Evolutionary conservation across 306 rosid genomes (phyloP).

Genomic region (Cotoneaster glaucophyllus): DNA sequence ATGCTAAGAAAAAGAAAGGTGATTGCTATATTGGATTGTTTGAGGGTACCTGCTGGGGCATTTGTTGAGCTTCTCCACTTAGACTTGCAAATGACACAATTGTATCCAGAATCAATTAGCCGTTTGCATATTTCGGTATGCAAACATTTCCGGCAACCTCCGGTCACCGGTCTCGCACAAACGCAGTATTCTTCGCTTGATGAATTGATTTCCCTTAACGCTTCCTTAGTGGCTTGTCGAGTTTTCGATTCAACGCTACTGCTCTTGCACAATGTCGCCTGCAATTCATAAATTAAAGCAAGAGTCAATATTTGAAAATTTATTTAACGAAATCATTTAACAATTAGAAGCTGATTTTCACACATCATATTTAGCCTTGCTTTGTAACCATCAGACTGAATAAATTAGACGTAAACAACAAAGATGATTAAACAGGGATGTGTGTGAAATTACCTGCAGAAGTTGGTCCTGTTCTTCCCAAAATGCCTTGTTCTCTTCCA

Average conservation of each 20-base stretch:
- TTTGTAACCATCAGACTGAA: too few relatives aligned
- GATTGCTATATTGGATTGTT: background rate
- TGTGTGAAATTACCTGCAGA: conserved; percentile 42
- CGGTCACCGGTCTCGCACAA: conserved; percentile 29
- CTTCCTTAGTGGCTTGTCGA: conserved; percentile 50
- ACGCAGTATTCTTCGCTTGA: conserved; percentile 26
- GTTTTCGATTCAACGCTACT: conserved; percentile 49
- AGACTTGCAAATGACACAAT: conserved; percentile 60
- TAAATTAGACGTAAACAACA: too few relatives aligned
- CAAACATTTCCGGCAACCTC: conserved; percentile 63
- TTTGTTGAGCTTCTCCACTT: conserved; percentile 54
- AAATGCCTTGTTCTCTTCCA: conserved; percentile 37
- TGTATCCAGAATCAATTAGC: conserved; percentile 42
- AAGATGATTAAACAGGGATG: background rate
- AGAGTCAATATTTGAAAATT: background rate
- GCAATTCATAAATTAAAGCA: background rate
- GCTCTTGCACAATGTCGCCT: conserved; percentile 43
- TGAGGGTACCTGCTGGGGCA: conserved; percentile 50
- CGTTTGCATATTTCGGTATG: conserved; percentile 48
- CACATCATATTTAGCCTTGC: background rate
- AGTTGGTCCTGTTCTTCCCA: conserved; percentile 61
- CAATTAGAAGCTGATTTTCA: background rate
- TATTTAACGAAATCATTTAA: background rate
- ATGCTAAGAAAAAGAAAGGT: background rate
- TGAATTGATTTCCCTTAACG: conserved; percentile 24